Conservation (phyloP, 495 filamentous ascomycete species). For the Penicillium canescens region DNA sequence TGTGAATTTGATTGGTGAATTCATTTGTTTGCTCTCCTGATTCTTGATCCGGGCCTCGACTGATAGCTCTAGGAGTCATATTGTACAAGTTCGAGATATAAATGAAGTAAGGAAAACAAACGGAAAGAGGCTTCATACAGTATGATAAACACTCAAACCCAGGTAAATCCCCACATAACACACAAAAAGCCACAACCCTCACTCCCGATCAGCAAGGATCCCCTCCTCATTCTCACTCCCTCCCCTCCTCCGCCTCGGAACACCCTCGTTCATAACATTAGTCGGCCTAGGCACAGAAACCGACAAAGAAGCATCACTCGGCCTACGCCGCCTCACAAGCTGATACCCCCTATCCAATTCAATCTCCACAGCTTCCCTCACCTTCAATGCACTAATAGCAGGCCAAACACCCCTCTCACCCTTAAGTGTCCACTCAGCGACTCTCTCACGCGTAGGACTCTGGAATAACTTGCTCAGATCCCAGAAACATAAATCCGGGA, state of each 20-base stretch:
- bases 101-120: no score
- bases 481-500: constrained; percentile 69
- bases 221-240: constrained; percentile 31
- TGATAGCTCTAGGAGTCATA: no score
- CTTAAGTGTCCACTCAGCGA: constrained; percentile 82
- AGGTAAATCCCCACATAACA: no score
- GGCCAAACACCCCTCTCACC: constrained; percentile 93
- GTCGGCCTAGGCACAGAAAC: constrained; percentile 10
- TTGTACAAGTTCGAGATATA: no score
- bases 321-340: constrained; percentile 62
- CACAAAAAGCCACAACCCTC: neutral
- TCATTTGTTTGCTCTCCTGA: no score
- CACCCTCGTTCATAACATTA: constrained; percentile 31
- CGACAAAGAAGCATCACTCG: constrained; percentile 30
- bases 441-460: constrained; percentile 69
- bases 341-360: constrained; percentile 85
- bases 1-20: no score
- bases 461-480: constrained; percentile 80
- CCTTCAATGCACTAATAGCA: constrained; percentile 77
- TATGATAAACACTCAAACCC: no score
- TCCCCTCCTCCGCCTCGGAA: constrained; percentile 27
- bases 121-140: no score
- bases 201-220: constrained; percentile 26
- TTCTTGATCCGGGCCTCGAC: no score
- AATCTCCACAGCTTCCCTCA: constrained; percentile 84